Base-by-base conservation (phyloP, 1,284 basidiomycete species). In the Cutaneotrichosporon dermatis region DNA sequence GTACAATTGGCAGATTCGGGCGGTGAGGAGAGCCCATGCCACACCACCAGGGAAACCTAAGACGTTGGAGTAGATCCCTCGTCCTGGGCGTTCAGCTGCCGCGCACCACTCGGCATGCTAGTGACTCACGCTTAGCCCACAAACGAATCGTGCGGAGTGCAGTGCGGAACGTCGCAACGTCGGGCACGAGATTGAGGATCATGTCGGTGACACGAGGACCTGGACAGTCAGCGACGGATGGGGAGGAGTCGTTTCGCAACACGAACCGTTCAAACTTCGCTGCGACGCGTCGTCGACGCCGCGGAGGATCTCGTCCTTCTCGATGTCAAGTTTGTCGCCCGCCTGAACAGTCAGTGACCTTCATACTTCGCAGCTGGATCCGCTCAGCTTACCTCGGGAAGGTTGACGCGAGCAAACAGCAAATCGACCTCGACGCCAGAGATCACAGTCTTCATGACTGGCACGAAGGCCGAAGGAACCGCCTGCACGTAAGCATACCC, bases 41-140 rank as follows among this genome's bases (percentile, higher is more conserved):
- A 99, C 95, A 79, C 96, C 96, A 66, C 96, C 96, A 46, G 95
- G 84, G 78, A 98, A 99, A 34, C 95, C 96, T 71, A 95, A 92
- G 13, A 98, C 92, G 78, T 99, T 99, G 4, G 93, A 94, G 79
- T 98, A 98, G 64, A 99, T 96, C 33, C 94, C 96, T 78, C 93
- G 84, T 66, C 87, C 91, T 94, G 69, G 25, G 25, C 25, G 25
- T 25, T 25, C 25, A 25, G 25, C 25, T 25, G 25, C 25, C 25
- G 25, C 25, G 25, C 25, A 25, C 25, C 25, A 25, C 25, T 25
- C 25, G 25, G 25, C 25, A 25, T 25, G 25, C 25, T 25, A 25
- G 25, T 25, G 25, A 83, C 89, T 66, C 70, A 93, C 93, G 83
- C 79, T 93, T 89, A 4, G 96, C 96, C 96, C 96, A 99, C 33